A percentile compares a stretch with the other conserved stretches of the same genome.
These are phyloP conservation scores for Achaetomium macrosporum DNA, from an alignment of 2,329 filamentous ascomycete species.

Conservation along the genomic window DNA sequence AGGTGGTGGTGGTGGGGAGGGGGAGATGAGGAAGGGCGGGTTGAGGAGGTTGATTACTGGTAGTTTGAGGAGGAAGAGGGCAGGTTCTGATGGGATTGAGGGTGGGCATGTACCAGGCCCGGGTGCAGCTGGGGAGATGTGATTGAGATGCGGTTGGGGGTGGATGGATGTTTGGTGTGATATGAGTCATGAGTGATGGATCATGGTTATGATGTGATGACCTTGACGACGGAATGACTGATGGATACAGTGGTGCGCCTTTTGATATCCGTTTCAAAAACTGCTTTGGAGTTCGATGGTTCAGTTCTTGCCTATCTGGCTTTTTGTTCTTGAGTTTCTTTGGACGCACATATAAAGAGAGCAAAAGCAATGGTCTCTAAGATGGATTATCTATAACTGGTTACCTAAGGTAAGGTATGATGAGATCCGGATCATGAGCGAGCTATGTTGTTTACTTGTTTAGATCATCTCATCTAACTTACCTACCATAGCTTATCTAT, in stretches of 20 bases:
- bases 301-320: no score
- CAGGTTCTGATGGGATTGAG: background rate
- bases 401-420: no score
- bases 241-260: background rate
- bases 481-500: no score
- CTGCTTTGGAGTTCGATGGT: background rate
- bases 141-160: background rate
- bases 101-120: no score
- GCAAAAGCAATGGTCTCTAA: conserved; percentile 23
- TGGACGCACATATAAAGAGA: background rate
- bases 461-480: no score
- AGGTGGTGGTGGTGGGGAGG: background rate
- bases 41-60: conserved; percentile 43
- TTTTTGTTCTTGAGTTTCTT: no score
- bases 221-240: background rate
- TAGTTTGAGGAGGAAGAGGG: conserved; percentile 37
- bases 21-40: conserved; percentile 9
- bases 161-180: background rate
- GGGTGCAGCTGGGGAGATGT: background rate
- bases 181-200: background rate
- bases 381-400: no score
- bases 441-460: no score
- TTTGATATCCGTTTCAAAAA: background rate
- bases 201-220: background rate
- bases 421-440: no score